Conservation (phyloP, 768 basidiomycete species). For the Phanerochaete sordida region DNA sequence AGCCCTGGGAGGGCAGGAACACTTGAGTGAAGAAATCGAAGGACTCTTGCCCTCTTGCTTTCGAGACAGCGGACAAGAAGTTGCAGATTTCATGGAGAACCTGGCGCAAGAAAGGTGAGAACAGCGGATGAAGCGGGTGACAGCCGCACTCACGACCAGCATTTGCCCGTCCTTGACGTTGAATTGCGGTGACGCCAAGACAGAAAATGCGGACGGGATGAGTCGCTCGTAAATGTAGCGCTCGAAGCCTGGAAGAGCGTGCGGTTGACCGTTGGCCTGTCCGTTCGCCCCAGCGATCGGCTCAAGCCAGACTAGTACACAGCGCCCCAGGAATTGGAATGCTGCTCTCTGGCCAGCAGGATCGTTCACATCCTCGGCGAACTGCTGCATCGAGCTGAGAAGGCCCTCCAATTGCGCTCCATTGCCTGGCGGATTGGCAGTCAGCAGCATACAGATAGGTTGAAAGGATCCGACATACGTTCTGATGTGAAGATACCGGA, state of each 20-base stretch:
- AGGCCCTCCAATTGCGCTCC: constrained; percentile 64
- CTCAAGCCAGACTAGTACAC: constrained; percentile 67
- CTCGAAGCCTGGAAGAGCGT: constrained; percentile 82
- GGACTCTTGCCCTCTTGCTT: constrained; percentile 77
- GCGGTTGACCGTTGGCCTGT: constrained; percentile 22
- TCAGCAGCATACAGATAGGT: constrained; percentile 20
- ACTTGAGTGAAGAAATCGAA: constrained; percentile 73
- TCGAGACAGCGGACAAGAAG: constrained; percentile 75
- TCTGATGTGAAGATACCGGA: constrained; percentile 85
- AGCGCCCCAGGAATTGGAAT: constrained; percentile 71
- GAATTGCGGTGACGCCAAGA: constrained; percentile 75
- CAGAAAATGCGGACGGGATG: constrained; percentile 77
- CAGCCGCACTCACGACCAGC: constrained; percentile 56
- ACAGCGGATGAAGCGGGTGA: background rate
- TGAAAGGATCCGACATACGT: constrained; percentile 47
- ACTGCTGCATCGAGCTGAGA: constrained; percentile 66
- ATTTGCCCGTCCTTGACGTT: constrained; percentile 89
- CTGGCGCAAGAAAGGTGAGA: constrained; percentile 35
- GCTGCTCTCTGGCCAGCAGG: constrained; percentile 74
- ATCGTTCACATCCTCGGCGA: constrained; percentile 78
- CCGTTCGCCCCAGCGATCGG: constrained; percentile 30
- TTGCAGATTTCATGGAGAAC: constrained; percentile 87
- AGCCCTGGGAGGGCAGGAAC: constrained; percentile 86
- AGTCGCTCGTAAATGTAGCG: constrained; percentile 86
- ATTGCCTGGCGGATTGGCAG: constrained; percentile 47